A percentile compares a stretch with the other conserved stretches of the same genome.
These are phyloP conservation scores for Fusarium albosuccineum DNA, from an alignment of 2,329 filamentous ascomycete species.

Conservation along the genomic window DNA sequence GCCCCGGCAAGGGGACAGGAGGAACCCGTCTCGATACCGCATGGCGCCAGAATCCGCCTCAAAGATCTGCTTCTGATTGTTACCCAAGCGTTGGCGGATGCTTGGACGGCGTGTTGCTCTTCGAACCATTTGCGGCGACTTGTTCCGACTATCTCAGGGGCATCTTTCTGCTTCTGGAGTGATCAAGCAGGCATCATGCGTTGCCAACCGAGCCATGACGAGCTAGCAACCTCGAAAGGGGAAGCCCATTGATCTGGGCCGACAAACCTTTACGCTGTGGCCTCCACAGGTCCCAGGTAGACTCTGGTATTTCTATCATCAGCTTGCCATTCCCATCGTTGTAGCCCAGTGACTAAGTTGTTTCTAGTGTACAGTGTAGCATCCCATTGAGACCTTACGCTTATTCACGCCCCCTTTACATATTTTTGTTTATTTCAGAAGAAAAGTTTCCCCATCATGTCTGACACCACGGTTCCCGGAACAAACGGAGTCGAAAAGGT, in stretches of 20 bases:
- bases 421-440: too few relatives aligned
- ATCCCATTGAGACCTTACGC: too few relatives aligned
- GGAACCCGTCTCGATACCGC: background rate
- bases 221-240: too few relatives aligned
- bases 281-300: too few relatives aligned
- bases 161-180: background rate
- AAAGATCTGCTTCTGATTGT: background rate
- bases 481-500: background rate
- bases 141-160: constrained; percentile 1
- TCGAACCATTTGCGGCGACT: constrained; percentile 1
- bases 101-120: background rate
- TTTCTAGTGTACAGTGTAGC: too few relatives aligned
- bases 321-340: too few relatives aligned
- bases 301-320: too few relatives aligned
- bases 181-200: background rate
- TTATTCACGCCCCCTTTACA: too few relatives aligned
- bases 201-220: background rate
- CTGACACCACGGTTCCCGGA: background rate
- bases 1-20: background rate
- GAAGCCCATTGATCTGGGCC: too few relatives aligned
- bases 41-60: constrained; percentile 1
- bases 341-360: too few relatives aligned
- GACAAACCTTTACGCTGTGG: too few relatives aligned
- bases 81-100: background rate
- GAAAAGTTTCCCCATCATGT: too few relatives aligned